These are phyloP conservation scores for Claviceps humidiphila DNA, from an alignment of 2,329 filamentous ascomycete genomes.

Conservation along the genomic window DNA sequence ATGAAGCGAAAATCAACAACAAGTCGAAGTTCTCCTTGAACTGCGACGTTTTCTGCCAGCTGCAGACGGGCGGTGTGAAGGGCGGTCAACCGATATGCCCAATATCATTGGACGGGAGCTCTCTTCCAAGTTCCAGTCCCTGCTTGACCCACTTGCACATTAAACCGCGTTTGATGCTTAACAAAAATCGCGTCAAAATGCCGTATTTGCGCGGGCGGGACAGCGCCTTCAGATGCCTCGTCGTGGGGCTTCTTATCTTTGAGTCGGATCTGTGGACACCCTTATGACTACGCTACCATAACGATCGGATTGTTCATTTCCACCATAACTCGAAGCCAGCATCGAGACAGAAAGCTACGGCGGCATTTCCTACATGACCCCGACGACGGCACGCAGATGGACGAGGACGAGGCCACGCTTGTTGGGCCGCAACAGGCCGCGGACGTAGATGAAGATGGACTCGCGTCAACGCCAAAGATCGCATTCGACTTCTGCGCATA, in stretches of 20 bases:
- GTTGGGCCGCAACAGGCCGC: not conserved
- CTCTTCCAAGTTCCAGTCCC: not conserved
- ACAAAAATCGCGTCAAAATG: not conserved
- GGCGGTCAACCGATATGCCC: not conserved
- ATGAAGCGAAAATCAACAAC: too few relatives aligned
- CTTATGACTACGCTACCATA: not conserved
- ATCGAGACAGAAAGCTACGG: not conserved
- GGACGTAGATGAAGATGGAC: not conserved
- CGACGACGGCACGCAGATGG: conserved; percentile 8
- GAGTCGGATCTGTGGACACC: not conserved
- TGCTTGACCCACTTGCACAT: not conserved
- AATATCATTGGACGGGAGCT: not conserved
- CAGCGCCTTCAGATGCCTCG: not conserved
- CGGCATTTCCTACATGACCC: not conserved
- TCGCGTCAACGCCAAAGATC: conserved; percentile 2
- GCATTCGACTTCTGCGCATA: conserved; percentile 8
- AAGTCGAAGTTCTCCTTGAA: too few relatives aligned
- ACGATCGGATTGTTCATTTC: not conserved
- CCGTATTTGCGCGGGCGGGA: not conserved
- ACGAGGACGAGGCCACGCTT: conserved; percentile 5
- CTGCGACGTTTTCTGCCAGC: too few relatives aligned
- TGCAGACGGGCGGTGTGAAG: not conserved
- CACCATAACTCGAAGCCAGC: not conserved
- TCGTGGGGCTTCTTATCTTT: not conserved
- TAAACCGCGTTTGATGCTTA: not conserved